phyloP scores from a whole-genome alignment of 306 rosid genomes.

The Parietaria judaica region DNA sequence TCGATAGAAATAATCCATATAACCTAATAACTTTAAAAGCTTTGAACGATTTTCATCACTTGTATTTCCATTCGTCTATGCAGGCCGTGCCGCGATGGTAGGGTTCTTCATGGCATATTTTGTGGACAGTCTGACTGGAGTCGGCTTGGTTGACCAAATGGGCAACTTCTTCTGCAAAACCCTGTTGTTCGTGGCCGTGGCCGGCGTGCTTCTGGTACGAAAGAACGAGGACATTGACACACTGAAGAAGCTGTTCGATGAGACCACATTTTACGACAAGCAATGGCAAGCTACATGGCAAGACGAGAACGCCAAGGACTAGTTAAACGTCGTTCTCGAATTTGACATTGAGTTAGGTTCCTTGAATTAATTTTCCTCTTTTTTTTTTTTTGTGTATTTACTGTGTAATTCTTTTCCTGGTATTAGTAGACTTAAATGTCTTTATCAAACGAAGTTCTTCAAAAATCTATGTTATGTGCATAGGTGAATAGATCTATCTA shows the following conservation, averaged over 20 bases:
- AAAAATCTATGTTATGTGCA: neutral
- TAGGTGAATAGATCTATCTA: neutral
- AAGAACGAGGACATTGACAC: slow-evolving; percentile 85
- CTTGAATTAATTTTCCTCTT: neutral
- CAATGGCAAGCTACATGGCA: slow-evolving; percentile 99
- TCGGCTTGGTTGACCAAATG: slow-evolving; percentile 94
- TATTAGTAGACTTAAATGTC: slow-evolving; percentile 5
- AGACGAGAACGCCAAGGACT: slow-evolving; percentile 58
- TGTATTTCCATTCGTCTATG: neutral
- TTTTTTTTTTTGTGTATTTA: neutral
- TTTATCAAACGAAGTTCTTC: neutral
- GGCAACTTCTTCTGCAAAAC: slow-evolving; percentile 93
- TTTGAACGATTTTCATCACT: too few relatives aligned
- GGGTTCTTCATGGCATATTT: slow-evolving; percentile 92
- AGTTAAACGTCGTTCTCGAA: slow-evolving; percentile 17
- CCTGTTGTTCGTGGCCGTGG: slow-evolving; percentile 70
- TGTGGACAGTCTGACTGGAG: slow-evolving; percentile 98
- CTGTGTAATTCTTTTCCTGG: neutral
- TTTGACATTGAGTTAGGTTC: neutral
- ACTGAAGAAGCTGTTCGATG: slow-evolving; percentile 71
- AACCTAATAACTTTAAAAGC: too few relatives aligned
- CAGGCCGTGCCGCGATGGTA: slow-evolving; percentile 61
- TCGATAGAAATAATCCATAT: too few relatives aligned
- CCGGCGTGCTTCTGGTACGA: slow-evolving; percentile 81
- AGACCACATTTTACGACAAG: slow-evolving; percentile 91